Base-by-base conservation (phyloP, 441 rosid genomes). In the Populus tomentosa region DNA sequence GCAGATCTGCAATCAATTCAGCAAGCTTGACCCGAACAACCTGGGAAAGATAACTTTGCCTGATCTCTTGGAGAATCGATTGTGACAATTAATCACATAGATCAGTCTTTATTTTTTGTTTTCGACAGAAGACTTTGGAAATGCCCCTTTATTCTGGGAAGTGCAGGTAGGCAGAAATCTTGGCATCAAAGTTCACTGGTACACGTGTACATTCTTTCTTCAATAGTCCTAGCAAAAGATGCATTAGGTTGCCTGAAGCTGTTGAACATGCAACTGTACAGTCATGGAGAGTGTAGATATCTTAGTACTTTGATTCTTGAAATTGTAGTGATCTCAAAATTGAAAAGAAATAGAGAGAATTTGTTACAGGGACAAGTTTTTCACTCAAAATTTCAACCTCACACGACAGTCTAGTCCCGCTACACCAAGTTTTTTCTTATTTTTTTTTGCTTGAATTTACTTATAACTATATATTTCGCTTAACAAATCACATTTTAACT, bases 21-120 rank as follows among this genome's bases (percentile, higher is more conserved):
- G 73, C 80, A 93, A 86, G 85, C 90, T 95, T 59, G 98, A 95
- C 79, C 75, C 94, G 35, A 83, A 88, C 86, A 87, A 95, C 82
- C 85, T 84, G 56, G 98, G 98, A 63, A 95, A 93, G 84, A 95
- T 95, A 50, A 92, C 92, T 9, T 82, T 93, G 74, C 90, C 92
- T 50, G 91, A 90, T 87, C 92, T 95, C 72, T 36, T 94, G 75
- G 88, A 80, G 72, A 85, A 78, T 69, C 84, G 80, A 23, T 78
- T 73, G 69, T 78, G 88, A 87, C 59, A 35, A 56, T 56, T 21
- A n/a, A n/a, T n/a, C n/a, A 32, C 59, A 59, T 14, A 32, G 28
- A 28, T 35, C 33, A n/a, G 14, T 67, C 50, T 7, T 23, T 21
- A 32, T 21, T 18, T 10, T 26, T 26, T 64, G 28, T n/a, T n/a